Conservation (phyloP, 306 rosid species). For the Castanea crenata region DNA sequence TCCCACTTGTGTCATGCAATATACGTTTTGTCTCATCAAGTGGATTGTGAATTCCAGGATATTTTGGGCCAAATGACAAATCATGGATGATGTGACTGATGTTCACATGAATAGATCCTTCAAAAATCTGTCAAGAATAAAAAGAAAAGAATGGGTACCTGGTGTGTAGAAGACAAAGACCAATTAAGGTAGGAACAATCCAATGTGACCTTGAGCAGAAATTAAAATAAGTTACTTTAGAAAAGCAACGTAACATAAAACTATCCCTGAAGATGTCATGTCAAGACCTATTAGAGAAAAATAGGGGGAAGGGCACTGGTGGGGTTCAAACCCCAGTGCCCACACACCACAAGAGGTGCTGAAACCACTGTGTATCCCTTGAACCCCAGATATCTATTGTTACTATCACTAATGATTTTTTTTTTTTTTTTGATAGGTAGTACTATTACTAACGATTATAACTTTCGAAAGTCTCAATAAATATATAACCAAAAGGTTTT, state of each 20-base stretch:
- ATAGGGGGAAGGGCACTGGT: no score
- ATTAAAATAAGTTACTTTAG: neutral
- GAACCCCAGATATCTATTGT: no score
- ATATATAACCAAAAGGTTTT: no score
- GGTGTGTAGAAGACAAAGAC: slow-evolving; percentile 3
- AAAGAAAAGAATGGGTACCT: slow-evolving; percentile 13
- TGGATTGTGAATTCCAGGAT: slow-evolving; percentile 97
- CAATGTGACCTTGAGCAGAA: slow-evolving; percentile 4
- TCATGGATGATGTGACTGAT: slow-evolving; percentile 89
- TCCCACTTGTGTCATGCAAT: slow-evolving; percentile 81
- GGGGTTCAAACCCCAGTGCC: no score
- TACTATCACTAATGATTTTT: no score
- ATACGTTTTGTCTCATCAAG: slow-evolving; percentile 78
- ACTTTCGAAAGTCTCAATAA: no score
- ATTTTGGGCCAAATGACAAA: slow-evolving; percentile 97
- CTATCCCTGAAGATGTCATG: neutral
- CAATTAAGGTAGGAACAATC: neutral
- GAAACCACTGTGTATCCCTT: no score
- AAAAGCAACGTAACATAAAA: neutral
- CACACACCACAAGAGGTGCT: no score
- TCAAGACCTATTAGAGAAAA: no score
- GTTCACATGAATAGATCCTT: slow-evolving; percentile 76
- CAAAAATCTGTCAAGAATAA: slow-evolving; percentile 72
- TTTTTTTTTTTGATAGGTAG: no score
- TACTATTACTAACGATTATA: no score